Percentiles rank a stretch among this genome's conserved stretches.
phyloP scores from a whole-genome alignment of 2,329 filamentous ascomycete genomes.

The Diaporthe sp. region DNA sequence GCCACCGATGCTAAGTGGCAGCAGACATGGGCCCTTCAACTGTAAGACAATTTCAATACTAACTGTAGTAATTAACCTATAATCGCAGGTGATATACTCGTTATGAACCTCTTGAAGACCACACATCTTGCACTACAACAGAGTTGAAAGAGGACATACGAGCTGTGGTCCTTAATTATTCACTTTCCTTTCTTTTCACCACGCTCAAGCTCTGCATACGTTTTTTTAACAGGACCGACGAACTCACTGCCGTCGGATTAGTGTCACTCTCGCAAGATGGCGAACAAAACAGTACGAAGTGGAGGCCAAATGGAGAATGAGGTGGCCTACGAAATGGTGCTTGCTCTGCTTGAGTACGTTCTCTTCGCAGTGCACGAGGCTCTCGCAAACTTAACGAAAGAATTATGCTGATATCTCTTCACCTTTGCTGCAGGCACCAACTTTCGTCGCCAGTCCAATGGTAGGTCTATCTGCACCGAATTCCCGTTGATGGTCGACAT shows the following conservation, averaged over 20 bases:
- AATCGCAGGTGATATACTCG: neutral
- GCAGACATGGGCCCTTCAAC: neutral
- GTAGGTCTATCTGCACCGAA: neutral
- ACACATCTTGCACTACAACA: neutral
- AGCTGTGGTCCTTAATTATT: neutral
- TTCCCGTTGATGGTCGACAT: too few relatives aligned
- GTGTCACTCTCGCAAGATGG: neutral
- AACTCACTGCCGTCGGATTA: neutral
- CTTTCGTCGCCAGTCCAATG: neutral
- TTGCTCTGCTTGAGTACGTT: neutral
- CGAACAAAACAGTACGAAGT: neutral
- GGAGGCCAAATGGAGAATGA: neutral
- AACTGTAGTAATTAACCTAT: neutral
- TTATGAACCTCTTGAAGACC: neutral
- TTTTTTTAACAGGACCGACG: neutral
- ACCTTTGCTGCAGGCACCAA: neutral
- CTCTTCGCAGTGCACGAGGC: too few relatives aligned
- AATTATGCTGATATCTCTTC: too few relatives aligned
- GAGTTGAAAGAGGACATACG: neutral
- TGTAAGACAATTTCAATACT: neutral
- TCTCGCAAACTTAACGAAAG: too few relatives aligned
- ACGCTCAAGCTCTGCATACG: neutral
- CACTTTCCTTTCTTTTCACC: neutral
- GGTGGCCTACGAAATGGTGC: constrained; percentile 7
- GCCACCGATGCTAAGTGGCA: neutral